A percentile compares a stretch with the other conserved stretches of the same genome.
Conservation (phyloP, 306 rosid species). For the Nissolia schottii region DNA sequence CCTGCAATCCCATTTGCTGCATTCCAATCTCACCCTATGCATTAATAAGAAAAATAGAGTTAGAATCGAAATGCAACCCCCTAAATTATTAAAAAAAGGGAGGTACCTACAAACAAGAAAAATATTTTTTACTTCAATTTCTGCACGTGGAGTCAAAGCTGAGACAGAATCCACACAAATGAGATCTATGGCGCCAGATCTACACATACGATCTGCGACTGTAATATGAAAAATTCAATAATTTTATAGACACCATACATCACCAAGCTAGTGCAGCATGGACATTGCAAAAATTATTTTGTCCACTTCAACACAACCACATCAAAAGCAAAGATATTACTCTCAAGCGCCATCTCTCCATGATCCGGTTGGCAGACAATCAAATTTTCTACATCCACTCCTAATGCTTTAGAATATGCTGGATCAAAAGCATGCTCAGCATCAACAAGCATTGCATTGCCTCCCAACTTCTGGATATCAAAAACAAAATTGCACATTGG, state of each 20-base stretch:
- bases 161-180: constrained; percentile 97
- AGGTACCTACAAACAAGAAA: constrained; percentile 12
- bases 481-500: constrained; percentile 24
- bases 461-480: constrained; percentile 79
- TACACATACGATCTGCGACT: constrained; percentile 99
- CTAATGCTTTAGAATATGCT: constrained; percentile 88
- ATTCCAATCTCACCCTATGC: constrained; percentile 94
- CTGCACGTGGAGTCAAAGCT: constrained; percentile 98
- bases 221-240: constrained; percentile 31
- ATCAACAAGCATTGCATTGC: constrained; percentile 99
- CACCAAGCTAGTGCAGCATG: constrained; percentile 9
- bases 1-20: constrained; percentile 99
- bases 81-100: not conserved
- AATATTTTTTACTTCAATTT: constrained; percentile 65
- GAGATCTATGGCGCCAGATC: constrained; percentile 97
- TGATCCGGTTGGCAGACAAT: constrained; percentile 99
- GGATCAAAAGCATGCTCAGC: constrained; percentile 99
- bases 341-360: constrained; percentile 99
- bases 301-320: constrained; percentile 23
- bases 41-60: constrained; percentile 19
- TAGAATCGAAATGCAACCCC: constrained; percentile 11
- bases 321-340: constrained; percentile 45
- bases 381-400: constrained; percentile 96
- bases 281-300: constrained; percentile 5
- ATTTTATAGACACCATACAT: constrained; percentile 15